These are phyloP conservation scores for Akanthomyces uredinophilus DNA, from an alignment of 2,329 filamentous ascomycete genomes.

Conservation along the genomic window DNA sequence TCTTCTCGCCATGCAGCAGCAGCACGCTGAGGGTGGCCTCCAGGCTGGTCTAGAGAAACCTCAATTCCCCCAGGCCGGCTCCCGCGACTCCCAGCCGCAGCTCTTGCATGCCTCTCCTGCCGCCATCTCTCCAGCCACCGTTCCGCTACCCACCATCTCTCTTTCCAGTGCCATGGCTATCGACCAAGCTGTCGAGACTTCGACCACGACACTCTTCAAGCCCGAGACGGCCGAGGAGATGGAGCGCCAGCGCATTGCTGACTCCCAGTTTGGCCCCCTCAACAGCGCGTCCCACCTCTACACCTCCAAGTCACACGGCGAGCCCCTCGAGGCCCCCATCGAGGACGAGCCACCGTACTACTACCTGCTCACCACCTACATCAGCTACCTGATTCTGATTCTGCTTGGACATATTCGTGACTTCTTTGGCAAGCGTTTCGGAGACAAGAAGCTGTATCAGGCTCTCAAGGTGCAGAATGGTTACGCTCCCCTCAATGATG, in stretches of 20 bases:
- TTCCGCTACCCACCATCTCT: slow-evolving; percentile 85
- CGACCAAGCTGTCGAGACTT: slow-evolving; percentile 64
- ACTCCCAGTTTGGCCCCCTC: slow-evolving; percentile 89
- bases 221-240: slow-evolving; percentile 82
- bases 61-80: not conserved
- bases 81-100: slow-evolving; percentile 9
- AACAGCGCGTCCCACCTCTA: slow-evolving; percentile 78
- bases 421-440: slow-evolving; percentile 96
- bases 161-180: slow-evolving; percentile 80
- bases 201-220: slow-evolving; percentile 76
- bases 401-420: slow-evolving; percentile 92
- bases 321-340: slow-evolving; percentile 72
- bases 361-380: slow-evolving; percentile 94
- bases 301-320: slow-evolving; percentile 79
- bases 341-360: slow-evolving; percentile 97
- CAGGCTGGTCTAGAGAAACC: not conserved
- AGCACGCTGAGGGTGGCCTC: not conserved
- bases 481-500: slow-evolving; percentile 91
- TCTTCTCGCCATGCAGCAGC: slow-evolving; percentile 62
- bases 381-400: slow-evolving; percentile 95
- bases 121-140: slow-evolving; percentile 64
- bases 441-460: slow-evolving; percentile 73
- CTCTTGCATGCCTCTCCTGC: slow-evolving; percentile 44
- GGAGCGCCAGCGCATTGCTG: slow-evolving; percentile 66
- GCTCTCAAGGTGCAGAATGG: slow-evolving; percentile 79